These are phyloP conservation scores for Fusarium drepaniforme DNA, from an alignment of 2,329 filamentous ascomycete species.

Conservation along the genomic window DNA sequence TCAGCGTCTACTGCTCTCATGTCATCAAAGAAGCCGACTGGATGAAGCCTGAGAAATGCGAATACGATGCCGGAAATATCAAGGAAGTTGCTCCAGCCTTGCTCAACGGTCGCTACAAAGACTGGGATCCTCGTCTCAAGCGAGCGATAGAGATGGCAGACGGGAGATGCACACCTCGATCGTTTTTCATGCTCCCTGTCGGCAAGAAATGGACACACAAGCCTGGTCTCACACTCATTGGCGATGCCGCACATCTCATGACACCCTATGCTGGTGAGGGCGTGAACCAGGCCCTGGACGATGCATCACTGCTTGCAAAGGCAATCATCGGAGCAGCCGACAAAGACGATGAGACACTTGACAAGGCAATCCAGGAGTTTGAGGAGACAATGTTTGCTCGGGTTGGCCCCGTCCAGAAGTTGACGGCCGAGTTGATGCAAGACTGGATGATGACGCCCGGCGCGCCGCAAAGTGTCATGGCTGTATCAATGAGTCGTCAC, in stretches of 20 bases:
- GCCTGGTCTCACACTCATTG: constrained; percentile 65
- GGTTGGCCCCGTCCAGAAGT: constrained; percentile 51
- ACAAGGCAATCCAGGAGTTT: constrained; percentile 50
- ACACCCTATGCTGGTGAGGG: constrained; percentile 69
- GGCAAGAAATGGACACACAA: constrained; percentile 61
- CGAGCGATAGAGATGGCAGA: constrained; percentile 56
- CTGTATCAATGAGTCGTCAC: constrained; percentile 49
- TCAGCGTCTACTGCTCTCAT: constrained; percentile 55
- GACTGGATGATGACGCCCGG: constrained; percentile 62
- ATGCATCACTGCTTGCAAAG: constrained; percentile 62
- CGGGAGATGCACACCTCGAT: constrained; percentile 54
- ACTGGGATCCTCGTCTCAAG: constrained; percentile 58
- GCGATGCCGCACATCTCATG: constrained; percentile 72
- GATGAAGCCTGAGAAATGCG: constrained; percentile 53
- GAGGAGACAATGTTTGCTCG: constrained; percentile 56
- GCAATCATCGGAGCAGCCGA: constrained; percentile 52
- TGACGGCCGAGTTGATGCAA: constrained; percentile 59
- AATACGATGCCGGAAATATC: constrained; percentile 56
- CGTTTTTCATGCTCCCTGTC: constrained; percentile 66
- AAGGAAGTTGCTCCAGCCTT: constrained; percentile 54
- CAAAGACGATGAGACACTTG: constrained; percentile 43
- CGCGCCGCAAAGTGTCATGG: constrained; percentile 58
- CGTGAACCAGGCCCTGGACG: constrained; percentile 68
- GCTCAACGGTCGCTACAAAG: constrained; percentile 49
- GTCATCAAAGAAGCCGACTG: constrained; percentile 55